Evolutionary conservation across 306 rosid species (phyloP).

Genomic region (Styphnolobium japonicum): DNA sequence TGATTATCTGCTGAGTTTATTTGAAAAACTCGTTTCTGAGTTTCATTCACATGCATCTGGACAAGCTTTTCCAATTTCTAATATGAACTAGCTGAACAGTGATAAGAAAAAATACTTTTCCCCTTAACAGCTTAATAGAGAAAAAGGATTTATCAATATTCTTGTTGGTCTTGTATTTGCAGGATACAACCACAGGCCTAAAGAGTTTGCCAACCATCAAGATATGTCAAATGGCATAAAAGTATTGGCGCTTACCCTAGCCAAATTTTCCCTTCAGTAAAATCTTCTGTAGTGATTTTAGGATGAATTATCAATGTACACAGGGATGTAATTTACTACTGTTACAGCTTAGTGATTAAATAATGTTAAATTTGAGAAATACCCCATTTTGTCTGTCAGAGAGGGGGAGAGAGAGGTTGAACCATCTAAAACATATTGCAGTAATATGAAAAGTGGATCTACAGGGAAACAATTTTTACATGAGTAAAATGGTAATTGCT

Average conservation of each 20-base stretch:
- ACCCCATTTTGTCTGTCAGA: slow-evolving; percentile 9
- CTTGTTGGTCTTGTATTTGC: slow-evolving; percentile 34
- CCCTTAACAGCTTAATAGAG: not conserved
- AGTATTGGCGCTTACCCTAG: slow-evolving; percentile 78
- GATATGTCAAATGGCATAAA: slow-evolving; percentile 87
- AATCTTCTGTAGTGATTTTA: slow-evolving; percentile 23
- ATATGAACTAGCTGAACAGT: not conserved
- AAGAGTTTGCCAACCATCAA: slow-evolving; percentile 65
- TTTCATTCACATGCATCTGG: too few species aligned
- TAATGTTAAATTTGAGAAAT: not conserved
- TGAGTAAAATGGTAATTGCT: not conserved
- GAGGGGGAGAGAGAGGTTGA: slow-evolving; percentile 10
- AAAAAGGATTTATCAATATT: not conserved
- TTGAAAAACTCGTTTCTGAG: too few species aligned
- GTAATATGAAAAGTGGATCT: not conserved
- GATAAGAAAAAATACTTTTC: not conserved
- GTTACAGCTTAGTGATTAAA: slow-evolving; percentile 10
- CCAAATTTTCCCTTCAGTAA: slow-evolving; percentile 75
- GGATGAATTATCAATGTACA: slow-evolving; percentile 1
- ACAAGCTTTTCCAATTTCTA: not conserved
- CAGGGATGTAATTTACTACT: slow-evolving; percentile 11
- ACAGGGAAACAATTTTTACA: not conserved
- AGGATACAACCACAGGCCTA: slow-evolving; percentile 98
- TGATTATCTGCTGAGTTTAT: too few species aligned
- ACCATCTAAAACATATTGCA: not conserved